These are phyloP conservation scores for Cladophialophora bantiana DNA, from an alignment of 2,329 filamentous ascomycete species.

Conservation along the genomic window DNA sequence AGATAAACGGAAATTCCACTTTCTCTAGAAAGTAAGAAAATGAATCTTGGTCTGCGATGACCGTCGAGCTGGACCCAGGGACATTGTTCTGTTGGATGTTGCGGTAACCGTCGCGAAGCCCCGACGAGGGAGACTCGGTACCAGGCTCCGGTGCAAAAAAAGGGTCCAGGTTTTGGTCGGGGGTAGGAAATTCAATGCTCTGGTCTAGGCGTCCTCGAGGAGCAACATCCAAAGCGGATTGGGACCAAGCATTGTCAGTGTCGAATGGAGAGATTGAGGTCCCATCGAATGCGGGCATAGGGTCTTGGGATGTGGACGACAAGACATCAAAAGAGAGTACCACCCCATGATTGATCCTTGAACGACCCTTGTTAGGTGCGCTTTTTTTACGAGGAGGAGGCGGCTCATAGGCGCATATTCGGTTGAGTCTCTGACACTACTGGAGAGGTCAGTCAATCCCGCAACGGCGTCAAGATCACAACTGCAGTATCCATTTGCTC, in stretches of 20 bases:
- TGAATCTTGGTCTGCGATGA: not conserved
- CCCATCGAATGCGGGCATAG: not conserved
- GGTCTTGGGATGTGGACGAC: not conserved
- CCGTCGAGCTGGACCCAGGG: not conserved
- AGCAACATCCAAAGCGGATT: not conserved
- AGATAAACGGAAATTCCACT: constrained; percentile 25
- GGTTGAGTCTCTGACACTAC: constrained; percentile 11
- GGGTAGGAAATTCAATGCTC: not conserved
- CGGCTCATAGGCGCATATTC: constrained; percentile 5
- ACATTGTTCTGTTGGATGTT: not conserved
- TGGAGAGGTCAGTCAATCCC: constrained; percentile 8
- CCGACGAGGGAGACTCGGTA: not conserved
- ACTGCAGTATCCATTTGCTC: not conserved
- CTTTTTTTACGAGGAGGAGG: not conserved
- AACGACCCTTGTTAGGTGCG: not conserved
- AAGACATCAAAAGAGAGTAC: not conserved
- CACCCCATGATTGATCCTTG: not conserved
- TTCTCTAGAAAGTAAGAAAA: constrained; percentile 27
- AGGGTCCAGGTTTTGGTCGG: not conserved
- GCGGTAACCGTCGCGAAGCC: not conserved
- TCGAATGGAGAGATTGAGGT: not conserved
- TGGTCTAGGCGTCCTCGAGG: not conserved
- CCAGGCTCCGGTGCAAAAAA: not conserved
- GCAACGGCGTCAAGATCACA: too few species aligned
- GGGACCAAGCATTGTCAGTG: constrained; percentile 3